Percentiles rank a stretch among this genome's conserved stretches.
Evolutionary conservation across 352 stramenopile species (phyloP).

Genomic region (Vaucheria bursata): DNA sequence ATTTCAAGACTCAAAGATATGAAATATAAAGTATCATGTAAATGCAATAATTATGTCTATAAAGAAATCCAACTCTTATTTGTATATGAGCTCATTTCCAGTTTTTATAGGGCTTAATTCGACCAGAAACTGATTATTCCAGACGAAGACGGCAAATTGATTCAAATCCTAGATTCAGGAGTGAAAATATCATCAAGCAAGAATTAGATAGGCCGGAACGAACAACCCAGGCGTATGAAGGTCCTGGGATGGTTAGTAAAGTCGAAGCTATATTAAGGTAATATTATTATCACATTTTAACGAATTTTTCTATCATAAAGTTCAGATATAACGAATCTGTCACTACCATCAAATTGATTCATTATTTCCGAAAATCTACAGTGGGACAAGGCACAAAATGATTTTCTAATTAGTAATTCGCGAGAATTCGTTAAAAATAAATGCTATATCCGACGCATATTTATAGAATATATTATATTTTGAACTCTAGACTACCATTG

Average conservation of each 20-base stretch:
- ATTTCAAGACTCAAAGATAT: no score
- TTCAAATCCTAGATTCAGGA: conserved; percentile 32
- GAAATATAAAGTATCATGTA: conserved; percentile 58
- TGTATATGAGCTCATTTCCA: no score
- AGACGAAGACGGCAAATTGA: conserved; percentile 47
- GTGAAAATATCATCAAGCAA: conserved; percentile 45
- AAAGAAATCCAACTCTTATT: no score
- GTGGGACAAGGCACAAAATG: background rate
- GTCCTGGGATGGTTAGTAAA: conserved; percentile 33
- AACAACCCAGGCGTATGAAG: conserved; percentile 45
- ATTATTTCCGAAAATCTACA: no score
- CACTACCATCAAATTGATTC: no score
- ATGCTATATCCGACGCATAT: no score
- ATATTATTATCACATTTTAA: background rate
- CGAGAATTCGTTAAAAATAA: no score
- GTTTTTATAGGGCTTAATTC: conserved; percentile 56
- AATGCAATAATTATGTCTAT: no score
- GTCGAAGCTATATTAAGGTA: background rate
- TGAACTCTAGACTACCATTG: conserved; percentile 31
- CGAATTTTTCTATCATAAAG: background rate
- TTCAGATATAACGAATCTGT: no score
- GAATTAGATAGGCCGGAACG: conserved; percentile 44
- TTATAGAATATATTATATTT: no score
- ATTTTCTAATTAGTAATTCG: conserved; percentile 25
- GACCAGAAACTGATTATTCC: conserved; percentile 81